Base-by-base conservation (phyloP, 495 filamentous ascomycete genomes). In the Bacidia gigantensis region DNA sequence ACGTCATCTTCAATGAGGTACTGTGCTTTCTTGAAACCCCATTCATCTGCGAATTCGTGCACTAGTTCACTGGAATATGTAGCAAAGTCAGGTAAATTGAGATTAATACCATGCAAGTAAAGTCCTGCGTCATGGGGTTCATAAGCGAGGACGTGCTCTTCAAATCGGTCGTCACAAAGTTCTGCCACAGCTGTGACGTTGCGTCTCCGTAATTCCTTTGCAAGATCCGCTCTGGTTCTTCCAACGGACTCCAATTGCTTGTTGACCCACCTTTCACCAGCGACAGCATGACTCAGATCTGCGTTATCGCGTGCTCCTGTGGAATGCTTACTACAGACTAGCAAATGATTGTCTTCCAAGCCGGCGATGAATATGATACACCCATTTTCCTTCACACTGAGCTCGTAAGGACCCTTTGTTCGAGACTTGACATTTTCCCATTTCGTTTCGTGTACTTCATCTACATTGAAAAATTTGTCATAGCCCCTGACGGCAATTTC, bases 301-400 rank as follows among this genome's bases (percentile, higher is more conserved):
- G 67, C 62, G 60, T 94, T 86, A 11, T 63, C 60, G 21, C 92
- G 75, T 20, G 72, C 68, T 21, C 92, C 92, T 1, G 89, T 95
- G 9, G 92, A 96, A 67, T 98, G 93, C 63, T 98, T 98, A 72
- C 90, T 96, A 75, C 90, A 97, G 17, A 97, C 89, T 5, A 98
- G 71, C 22, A 98, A 69, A 1, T 83, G 84, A 41, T 75, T 89
- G 58, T 93, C 89, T 58, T 92, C 83, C 22, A 98, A 72, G 9
- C 87, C 92, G 22, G 87, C 84, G 43, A 97, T 85, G 70, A 98
- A 98, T 43, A 98, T 96, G 66, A 98, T 98, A 61, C 92, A 98
- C 9, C 92, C 92, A 64, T 98, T 98, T 65, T 98, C 92, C 67
- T 98, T 98, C 54, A 97, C 75, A 50, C 87, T 95, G 23, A 97